Evolutionary conservation across 768 basidiomycete genomes (phyloP), one percentile per base, ranked within the genome.

Genomic region (Butyriboletus loyo): DNA sequence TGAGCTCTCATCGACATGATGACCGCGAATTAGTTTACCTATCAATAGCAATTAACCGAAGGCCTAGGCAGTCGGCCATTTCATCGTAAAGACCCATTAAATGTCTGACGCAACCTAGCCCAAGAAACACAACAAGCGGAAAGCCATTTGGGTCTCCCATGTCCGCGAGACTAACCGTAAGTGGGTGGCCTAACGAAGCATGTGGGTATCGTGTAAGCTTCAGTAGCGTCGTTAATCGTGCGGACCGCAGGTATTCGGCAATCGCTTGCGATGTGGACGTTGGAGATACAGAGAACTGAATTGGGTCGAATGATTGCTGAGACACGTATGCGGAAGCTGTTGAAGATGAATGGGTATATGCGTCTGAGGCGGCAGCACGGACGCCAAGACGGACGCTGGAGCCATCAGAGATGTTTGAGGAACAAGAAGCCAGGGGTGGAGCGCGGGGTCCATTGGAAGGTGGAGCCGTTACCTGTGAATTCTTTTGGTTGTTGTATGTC

Each of bases 61-160:
- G 77, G 6, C 87, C 87, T 52, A 96, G 72, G 52, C 86, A 88
- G 54, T 86, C 84, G 5, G 96, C 96, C 84, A 98, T 88, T 66
- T 99, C 96, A 67, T 98, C 96, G 66, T 94, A 98, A 43, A 98
- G 72, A 14, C 91, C 94, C 79, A 97, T 89, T 52, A 98, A 80
- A 69, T 98, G 94, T 36, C 96, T 82, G 4, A 98, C 96, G 64
- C 92, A 92, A 15, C 95, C 96, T 42, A 98, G 67, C 2, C 96
- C 96, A 55, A 99, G 81, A 68, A 96, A 99, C 22, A 98, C 81
- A 22, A 99, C 73, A 9, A 98, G 81, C 0, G 96, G 96, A 61
- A 84, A 82, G 1, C 96, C 96, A n/a, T 79, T 81, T 4, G 87
- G 79, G 56, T 80, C 82, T 3, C 97, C 96, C 55, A 98, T 79